phyloP scores from a whole-genome alignment of 2,329 filamentous ascomycete genomes.

The Fusarium acutatum region DNA sequence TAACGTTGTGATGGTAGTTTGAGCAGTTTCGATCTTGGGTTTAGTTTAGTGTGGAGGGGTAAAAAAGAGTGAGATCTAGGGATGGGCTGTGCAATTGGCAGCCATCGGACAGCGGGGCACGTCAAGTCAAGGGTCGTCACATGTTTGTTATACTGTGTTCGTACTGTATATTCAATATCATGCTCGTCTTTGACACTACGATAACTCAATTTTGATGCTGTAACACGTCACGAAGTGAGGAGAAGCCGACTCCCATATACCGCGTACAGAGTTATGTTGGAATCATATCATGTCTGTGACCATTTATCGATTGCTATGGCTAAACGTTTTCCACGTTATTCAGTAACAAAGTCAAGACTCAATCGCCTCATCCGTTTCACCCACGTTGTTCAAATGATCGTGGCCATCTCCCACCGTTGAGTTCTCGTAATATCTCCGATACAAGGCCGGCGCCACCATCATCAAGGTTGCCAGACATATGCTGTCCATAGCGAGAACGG shows the following conservation, averaged over 20 bases:
- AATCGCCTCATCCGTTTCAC: constrained; percentile 7
- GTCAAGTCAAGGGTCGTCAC: constrained; percentile 8
- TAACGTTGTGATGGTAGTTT: constrained; percentile 8
- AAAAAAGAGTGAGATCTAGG: constrained; percentile 18
- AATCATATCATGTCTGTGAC: not conserved
- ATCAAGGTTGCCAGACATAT: constrained; percentile 20
- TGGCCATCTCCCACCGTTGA: not conserved
- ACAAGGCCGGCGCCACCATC: constrained; percentile 25
- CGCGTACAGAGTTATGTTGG: not conserved
- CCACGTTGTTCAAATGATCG: not conserved
- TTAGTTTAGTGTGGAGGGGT: constrained; percentile 40
- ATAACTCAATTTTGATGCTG: constrained; percentile 9
- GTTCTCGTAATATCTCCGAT: constrained; percentile 20
- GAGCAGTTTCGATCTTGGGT: constrained; percentile 14
- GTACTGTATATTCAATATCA: constrained; percentile 4
- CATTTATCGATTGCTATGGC: not conserved
- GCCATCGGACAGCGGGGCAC: constrained; percentile 18
- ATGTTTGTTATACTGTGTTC: constrained; percentile 26
- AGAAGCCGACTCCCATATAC: not conserved
- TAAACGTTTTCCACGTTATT: not conserved
- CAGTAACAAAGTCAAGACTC: not conserved
- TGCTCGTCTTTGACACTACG: not conserved
- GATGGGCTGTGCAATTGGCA: not conserved
- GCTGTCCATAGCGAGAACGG: constrained; percentile 9
- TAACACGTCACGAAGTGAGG: constrained; percentile 20